Evolutionary conservation across 2,329 filamentous ascomycete species (phyloP), one percentile per base, ranked within the genome.

Genomic region (Alternaria dauci): DNA sequence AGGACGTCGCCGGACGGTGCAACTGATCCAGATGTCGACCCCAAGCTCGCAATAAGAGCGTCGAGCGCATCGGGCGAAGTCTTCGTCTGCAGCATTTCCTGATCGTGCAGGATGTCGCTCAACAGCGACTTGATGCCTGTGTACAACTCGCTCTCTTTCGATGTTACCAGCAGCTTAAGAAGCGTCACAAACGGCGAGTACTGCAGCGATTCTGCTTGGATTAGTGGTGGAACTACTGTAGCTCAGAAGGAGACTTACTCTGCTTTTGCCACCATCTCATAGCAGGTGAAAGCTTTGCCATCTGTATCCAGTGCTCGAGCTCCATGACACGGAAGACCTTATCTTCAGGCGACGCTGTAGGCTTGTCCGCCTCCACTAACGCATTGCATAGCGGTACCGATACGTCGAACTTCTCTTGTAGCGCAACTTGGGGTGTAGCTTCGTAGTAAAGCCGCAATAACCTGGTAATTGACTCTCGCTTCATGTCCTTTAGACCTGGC

Each of bases 191-290:
- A 92, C 0, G 91, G 90, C 4, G 91, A 92, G 39, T 87, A 81
- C 23, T 75, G 75, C n/a, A 91, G 81, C 1, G 84, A 84, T 65
- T 90, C 87, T 59, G 82, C 38, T 11, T 34, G 11, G 25, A 47
- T 73, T 58, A 71, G 62, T 43, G 44, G 28, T 36, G 32, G 16
- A 39, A 46, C 18, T 14, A 16, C 11, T 12, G 20, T 16, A 23
- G 4, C 5, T 11, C 26, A 5, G 47, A 23, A 16, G 25, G 23
- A 23, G 8, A 65, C 77, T 68, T 75, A 80, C 84, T 86, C 62
- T 85, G 82, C 72, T 91, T 94, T 63, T 91, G 86, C 81, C 95
- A 97, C 94, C 94, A 98, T 63, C 91, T 88, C 89, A 97, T 95
- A 6, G 89, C 89, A 0, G 91, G 88, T 3, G 93, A 96, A 69